Conservation (phyloP, 176 grass and related monocot species). For the Pontederia paniculata region DNA sequence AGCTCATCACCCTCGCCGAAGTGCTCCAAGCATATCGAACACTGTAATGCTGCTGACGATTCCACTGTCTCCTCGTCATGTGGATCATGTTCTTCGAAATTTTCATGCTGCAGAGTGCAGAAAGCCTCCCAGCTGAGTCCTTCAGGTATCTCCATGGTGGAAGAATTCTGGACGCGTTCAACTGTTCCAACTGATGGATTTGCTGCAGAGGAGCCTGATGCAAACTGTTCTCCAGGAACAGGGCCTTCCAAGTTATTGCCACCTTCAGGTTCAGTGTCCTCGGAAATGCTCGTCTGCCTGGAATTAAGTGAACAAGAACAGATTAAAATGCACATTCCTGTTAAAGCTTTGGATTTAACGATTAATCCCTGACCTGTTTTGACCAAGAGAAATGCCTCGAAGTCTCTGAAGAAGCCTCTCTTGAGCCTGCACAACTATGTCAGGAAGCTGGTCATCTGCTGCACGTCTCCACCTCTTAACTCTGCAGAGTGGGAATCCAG, state of each 20-base stretch:
- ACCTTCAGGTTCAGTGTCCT: slow-evolving; percentile 45
- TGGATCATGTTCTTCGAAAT: slow-evolving; percentile 46
- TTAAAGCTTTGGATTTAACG: not conserved
- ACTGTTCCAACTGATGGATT: slow-evolving; percentile 31
- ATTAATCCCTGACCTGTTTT: slow-evolving; percentile 18
- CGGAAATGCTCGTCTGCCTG: slow-evolving; percentile 31
- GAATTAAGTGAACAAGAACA: too few species aligned
- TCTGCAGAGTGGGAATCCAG: slow-evolving; percentile 28
- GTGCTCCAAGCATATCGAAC: slow-evolving; percentile 81
- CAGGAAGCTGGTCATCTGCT: slow-evolving; percentile 61
- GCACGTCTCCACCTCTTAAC: slow-evolving; percentile 57
- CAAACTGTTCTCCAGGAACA: slow-evolving; percentile 26
- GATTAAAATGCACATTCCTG: too few species aligned
- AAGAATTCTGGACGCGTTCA: slow-evolving; percentile 26
- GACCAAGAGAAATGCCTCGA: slow-evolving; percentile 55
- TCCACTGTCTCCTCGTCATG: not conserved
- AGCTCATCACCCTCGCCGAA: slow-evolving; percentile 47
- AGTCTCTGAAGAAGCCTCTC: slow-evolving; percentile 76
- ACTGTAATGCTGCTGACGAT: slow-evolving; percentile 32
- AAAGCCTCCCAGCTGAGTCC: slow-evolving; percentile 64
- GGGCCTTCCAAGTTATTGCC: slow-evolving; percentile 37
- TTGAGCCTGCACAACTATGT: slow-evolving; percentile 59
- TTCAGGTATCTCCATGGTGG: slow-evolving; percentile 30
- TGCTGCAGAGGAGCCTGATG: slow-evolving; percentile 19
- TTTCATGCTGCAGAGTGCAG: slow-evolving; percentile 38